Conservation (phyloP, 768 basidiomycete genomes). For the Podaxis sp. region DNA sequence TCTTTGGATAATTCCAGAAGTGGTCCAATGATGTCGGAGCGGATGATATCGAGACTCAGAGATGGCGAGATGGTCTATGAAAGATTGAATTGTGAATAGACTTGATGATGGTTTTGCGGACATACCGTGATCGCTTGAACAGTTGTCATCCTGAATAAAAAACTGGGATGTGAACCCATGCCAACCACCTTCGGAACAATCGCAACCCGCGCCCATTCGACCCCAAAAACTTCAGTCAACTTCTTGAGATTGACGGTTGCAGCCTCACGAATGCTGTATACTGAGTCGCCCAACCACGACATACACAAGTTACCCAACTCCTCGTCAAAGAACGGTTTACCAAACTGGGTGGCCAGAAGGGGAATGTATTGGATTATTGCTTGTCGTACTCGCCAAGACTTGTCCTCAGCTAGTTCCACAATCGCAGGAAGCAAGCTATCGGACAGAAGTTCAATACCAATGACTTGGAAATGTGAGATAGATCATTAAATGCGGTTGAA, state of each 20-base stretch:
- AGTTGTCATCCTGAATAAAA: conserved; percentile 97
- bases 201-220: conserved; percentile 92
- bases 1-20: conserved; percentile 83
- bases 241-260: conserved; percentile 97
- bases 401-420: conserved; percentile 97
- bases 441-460: conserved; percentile 92
- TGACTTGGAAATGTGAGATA: conserved; percentile 56
- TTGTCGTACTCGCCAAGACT: conserved; percentile 99
- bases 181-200: conserved; percentile 97
- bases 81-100: conserved; percentile 14
- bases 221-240: conserved; percentile 96
- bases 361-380: conserved; percentile 99
- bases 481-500: conserved; percentile 15
- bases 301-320: conserved; percentile 96
- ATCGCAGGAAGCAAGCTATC: conserved; percentile 97
- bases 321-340: conserved; percentile 96
- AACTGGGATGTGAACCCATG: conserved; percentile 97
- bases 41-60: conserved; percentile 80
- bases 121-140: conserved; percentile 96
- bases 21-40: conserved; percentile 79
- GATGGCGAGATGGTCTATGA: conserved; percentile 91
- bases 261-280: conserved; percentile 98
- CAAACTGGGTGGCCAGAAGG: conserved; percentile 96
- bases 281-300: conserved; percentile 98
- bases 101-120: conserved; percentile 17